These are phyloP conservation scores for Penicillium paxilli DNA, from an alignment of 495 filamentous ascomycete species.

Conservation along the genomic window DNA sequence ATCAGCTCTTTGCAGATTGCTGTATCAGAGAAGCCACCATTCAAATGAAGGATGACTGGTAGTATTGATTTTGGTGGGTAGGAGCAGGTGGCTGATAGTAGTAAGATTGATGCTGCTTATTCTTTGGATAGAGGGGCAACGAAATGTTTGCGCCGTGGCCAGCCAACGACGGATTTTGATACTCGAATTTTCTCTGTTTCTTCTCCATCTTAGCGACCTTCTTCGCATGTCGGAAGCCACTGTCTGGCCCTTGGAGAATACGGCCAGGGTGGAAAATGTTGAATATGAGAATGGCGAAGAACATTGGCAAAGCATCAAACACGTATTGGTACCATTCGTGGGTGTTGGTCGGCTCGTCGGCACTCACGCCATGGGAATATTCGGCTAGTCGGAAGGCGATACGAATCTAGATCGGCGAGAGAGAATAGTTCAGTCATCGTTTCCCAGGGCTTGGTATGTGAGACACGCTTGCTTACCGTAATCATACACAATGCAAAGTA, in stretches of 20 bases:
- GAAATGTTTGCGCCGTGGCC: not conserved
- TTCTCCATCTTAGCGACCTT: constrained; percentile 3
- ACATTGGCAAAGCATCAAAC: constrained; percentile 61
- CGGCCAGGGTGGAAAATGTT: constrained; percentile 54
- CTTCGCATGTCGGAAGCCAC: not conserved
- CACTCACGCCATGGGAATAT: constrained; percentile 41
- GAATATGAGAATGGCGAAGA: constrained; percentile 46
- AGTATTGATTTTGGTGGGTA: not conserved
- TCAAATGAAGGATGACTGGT: too few relatives aligned
- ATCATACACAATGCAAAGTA: constrained; percentile 54
- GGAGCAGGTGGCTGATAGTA: not conserved
- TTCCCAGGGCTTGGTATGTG: too few relatives aligned
- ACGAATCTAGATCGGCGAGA: constrained; percentile 9
- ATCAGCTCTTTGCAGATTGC: too few relatives aligned
- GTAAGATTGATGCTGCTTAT: not conserved
- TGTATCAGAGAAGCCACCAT: too few relatives aligned
- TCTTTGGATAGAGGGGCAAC: not conserved
- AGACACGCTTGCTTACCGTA: constrained; percentile 38
- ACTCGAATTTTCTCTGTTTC: not conserved
- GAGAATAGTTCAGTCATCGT: constrained; percentile 1
- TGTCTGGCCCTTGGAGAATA: constrained; percentile 47
- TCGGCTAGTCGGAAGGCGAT: constrained; percentile 61
- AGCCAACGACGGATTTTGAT: not conserved
- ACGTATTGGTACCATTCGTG: constrained; percentile 57
- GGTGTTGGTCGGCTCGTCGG: constrained; percentile 41